Evolutionary conservation across 306 rosid genomes (phyloP), one percentile per base, ranked within the genome.

Genomic region (Glycyrrhiza uralensis): DNA sequence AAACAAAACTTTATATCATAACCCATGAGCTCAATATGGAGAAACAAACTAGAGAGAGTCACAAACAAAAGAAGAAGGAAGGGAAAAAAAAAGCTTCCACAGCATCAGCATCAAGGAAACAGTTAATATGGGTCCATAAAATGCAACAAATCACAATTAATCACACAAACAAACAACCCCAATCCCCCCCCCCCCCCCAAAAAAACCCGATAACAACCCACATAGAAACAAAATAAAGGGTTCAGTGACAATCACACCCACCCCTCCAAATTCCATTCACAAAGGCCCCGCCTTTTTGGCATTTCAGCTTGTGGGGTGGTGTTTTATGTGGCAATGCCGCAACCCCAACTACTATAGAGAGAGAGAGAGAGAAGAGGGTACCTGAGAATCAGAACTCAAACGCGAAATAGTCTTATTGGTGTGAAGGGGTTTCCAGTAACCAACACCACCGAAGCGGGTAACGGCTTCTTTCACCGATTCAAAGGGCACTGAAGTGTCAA

Each of bases 381-480:
- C 96, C 94, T 81, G 49, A 70, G 80, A 68, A 59, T 62, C 44
- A 7, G 80, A 65, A 66, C 13, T 49, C 1, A 75, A 39, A 47
- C 19, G 76, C 5, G 71, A 0, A 38, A 32, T 35, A n/a, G n/a
- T n/a, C 2, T 80, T 67, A 26, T 32, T 15, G n/a, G n/a, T n/a
- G 38, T 47, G 73, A n/a, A 83, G 42, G 75, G 95, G 96, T 56
- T 82, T 92, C 96, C 96, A 92, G 69, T 70, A 86, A 38, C 94
- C 98, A 59, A 86, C 35, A 30, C 96, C 96, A 0, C 92, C 96
- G 51, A 92, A 92, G 45, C 85, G 82, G 15, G 67, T 75, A 7
- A 81, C 96, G 0, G 98, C 96, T 28, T 90, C 96, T 59, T 84
- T 90, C 57, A 92, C 96, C 7, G 98, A 92, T 54, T 90, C 90